Evolutionary conservation across 2,329 filamentous ascomycete species (phyloP).

Genomic region (Chaetomium globosum): DNA sequence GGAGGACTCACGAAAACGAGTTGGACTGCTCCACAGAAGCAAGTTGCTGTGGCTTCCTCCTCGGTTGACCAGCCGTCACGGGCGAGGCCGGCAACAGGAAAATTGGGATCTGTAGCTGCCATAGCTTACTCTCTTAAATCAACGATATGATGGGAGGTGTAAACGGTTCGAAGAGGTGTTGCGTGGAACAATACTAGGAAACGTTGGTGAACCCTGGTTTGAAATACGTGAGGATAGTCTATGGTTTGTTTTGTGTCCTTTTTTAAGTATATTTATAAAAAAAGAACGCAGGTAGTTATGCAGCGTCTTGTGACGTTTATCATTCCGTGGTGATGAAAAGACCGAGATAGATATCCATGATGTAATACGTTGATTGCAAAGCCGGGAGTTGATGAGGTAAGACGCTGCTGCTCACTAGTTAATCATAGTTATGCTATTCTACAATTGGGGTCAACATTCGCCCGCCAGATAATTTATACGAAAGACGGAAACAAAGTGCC

Average conservation of each 20-base stretch:
- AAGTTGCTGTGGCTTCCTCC: constrained; percentile 8
- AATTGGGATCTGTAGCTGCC: neutral
- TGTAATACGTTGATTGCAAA: too few species aligned
- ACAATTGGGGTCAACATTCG: neutral
- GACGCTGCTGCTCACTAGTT: neutral
- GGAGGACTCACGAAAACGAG: neutral
- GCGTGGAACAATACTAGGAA: neutral
- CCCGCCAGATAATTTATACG: too few species aligned
- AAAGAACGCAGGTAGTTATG: too few species aligned
- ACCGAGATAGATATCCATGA: too few species aligned
- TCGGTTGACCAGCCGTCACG: constrained; percentile 6
- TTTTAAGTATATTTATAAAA: too few species aligned
- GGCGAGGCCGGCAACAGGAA: neutral
- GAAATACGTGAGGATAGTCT: neutral
- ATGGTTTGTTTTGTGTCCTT: too few species aligned
- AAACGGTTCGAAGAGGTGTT: neutral
- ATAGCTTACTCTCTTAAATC: neutral
- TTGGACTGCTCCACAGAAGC: constrained; percentile 9
- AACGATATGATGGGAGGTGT: neutral
- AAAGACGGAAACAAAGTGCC: too few species aligned
- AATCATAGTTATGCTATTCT: too few species aligned
- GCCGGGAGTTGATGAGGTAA: neutral
- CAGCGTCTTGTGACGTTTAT: too few species aligned
- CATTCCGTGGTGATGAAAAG: too few species aligned
- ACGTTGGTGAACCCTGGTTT: neutral